Base-by-base conservation (phyloP, 2,329 filamentous ascomycete species). In the Aspergillus flavus region DNA sequence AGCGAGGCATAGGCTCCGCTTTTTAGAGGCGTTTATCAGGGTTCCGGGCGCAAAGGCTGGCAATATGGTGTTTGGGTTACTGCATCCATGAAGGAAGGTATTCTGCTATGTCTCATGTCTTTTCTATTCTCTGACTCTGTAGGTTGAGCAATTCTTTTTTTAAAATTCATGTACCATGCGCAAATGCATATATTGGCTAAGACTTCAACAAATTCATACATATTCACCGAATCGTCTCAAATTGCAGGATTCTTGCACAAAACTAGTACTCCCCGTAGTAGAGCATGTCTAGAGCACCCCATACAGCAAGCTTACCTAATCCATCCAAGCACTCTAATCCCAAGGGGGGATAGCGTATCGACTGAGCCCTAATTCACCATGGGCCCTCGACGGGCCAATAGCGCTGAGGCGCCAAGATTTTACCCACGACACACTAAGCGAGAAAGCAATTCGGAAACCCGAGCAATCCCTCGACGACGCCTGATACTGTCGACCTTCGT, bases 391-490 rank as follows among this genome's bases (percentile, higher is more conserved):
- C 55, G 60, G 56, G 60, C 74, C 73, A 76, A 76, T 76, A 48
- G 59, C 14, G 57, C 7, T 3, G 4, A 55, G 59, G 59, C 68
- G 78, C 78, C 78, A 80, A 80, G 78, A 80, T 77, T 79, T 80
- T 75, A 69, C 74, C 69, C 72, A 74, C 71, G 69, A 71, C 73
- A 74, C 78, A 80, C 78, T 80, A 80, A 80, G 78, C 78, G 78
- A 80, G 76, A 77, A 74, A 36, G 72, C 71, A 74, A 76, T 75
- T 74, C 69, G 67, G 73, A 68, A 61, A 57, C 57, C 53, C 61
- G 65, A 59, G 65, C 64, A 69, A 67, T 39, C 64, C 62, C 65
- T 72, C 68, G 70, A 73, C 70, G 68, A 69, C 59, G 73, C 66
- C 64, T 59, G 70, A 68, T 67, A 59, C 68, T 68, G 67, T 68